phyloP scores from a whole-genome alignment of 2,329 filamentous ascomycete species.

The Arthrobotrys conoides region DNA sequence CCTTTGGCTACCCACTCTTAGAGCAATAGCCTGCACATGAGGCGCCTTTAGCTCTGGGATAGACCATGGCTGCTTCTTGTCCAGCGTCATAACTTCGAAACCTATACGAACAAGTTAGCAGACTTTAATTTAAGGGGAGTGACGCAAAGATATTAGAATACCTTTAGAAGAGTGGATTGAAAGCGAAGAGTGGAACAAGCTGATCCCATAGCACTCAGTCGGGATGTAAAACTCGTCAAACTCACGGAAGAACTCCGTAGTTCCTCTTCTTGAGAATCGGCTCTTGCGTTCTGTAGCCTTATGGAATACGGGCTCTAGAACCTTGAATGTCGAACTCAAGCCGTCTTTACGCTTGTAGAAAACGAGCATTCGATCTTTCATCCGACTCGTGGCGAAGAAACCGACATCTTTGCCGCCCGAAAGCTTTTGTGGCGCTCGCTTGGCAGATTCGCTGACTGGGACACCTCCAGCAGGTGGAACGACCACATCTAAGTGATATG shows the following conservation, averaged over 20 bases:
- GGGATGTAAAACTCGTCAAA: conserved; percentile 99
- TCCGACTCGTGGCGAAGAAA: conserved; percentile 94
- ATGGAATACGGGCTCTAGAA: conserved; percentile 94
- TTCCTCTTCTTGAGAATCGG: conserved; percentile 77
- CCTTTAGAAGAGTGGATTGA: conserved; percentile 92
- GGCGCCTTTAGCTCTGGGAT: conserved; percentile 87
- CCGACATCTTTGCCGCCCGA: conserved; percentile 90
- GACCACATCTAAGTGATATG: conserved; percentile 92
- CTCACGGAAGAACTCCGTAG: conserved; percentile 95
- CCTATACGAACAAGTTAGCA: conserved; percentile 56
- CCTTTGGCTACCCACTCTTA: conserved; percentile 83
- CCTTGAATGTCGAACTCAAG: conserved; percentile 93
- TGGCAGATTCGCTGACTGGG: conserved; percentile 58
- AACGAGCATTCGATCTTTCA: conserved; percentile 95
- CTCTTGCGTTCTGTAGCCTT: conserved; percentile 88
- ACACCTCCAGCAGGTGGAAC: conserved; percentile 68
- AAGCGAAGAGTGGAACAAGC: conserved; percentile 94
- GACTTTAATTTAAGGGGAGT: neutral
- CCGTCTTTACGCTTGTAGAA: conserved; percentile 98
- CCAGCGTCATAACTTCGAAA: conserved; percentile 94
- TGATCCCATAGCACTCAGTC: conserved; percentile 92
- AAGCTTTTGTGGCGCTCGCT: conserved; percentile 88
- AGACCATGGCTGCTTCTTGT: conserved; percentile 96
- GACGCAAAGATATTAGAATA: conserved; percentile 14
- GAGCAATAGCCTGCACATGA: conserved; percentile 79